Conservation (phyloP, 2,329 filamentous ascomycete genomes). For the Arthrobotrys sinensis region DNA sequence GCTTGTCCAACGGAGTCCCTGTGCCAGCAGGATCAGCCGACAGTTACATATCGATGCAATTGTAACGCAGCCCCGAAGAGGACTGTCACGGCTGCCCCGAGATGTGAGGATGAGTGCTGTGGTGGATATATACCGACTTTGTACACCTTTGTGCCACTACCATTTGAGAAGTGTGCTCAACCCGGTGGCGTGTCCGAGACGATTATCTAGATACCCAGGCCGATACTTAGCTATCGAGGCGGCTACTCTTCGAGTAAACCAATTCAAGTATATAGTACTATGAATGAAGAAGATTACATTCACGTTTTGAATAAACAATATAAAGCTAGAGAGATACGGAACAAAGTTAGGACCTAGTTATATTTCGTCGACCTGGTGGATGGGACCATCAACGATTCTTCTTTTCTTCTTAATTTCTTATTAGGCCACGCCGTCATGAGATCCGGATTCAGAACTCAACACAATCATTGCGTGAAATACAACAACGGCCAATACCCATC, state of each 20-base stretch:
- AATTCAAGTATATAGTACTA: too few relatives aligned
- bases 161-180: conserved; percentile 6
- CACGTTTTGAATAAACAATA: too few relatives aligned
- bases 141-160: conserved; percentile 5
- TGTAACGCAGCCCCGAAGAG: neutral
- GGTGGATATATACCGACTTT: conserved; percentile 8
- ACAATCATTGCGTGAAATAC: too few relatives aligned
- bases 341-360: too few relatives aligned
- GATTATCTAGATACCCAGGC: neutral
- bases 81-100: neutral
- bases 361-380: too few relatives aligned
- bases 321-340: too few relatives aligned
- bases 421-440: too few relatives aligned
- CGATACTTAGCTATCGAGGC: neutral
- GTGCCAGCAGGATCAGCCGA: neutral
- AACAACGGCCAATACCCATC: too few relatives aligned
- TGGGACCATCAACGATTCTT: too few relatives aligned
- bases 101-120: conserved; percentile 5
- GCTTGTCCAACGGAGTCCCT: neutral
- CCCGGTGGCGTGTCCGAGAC: neutral
- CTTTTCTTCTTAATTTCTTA: too few relatives aligned
- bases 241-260: neutral
- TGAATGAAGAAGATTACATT: too few relatives aligned
- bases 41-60: conserved; percentile 1
- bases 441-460: too few relatives aligned